Evolutionary conservation across 768 basidiomycete genomes (phyloP).

Genomic region (Hygrophorus pudorinus): DNA sequence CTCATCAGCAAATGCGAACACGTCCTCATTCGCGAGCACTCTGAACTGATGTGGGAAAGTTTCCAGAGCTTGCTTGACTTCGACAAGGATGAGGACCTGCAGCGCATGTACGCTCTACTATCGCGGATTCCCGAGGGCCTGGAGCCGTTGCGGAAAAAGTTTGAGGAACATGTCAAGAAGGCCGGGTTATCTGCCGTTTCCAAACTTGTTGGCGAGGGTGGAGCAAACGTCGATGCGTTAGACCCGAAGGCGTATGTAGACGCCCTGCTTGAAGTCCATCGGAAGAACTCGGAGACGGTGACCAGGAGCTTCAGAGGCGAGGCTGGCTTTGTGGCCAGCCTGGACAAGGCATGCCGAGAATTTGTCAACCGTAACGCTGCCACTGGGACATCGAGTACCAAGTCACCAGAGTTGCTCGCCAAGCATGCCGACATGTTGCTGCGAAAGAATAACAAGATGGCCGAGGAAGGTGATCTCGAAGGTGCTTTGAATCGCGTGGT

Average conservation of each 20-base stretch:
- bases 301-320: slow-evolving; percentile 85
- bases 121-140: slow-evolving; percentile 85
- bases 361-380: slow-evolving; percentile 92
- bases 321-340: slow-evolving; percentile 84
- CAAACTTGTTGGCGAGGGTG: slow-evolving; percentile 55
- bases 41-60: slow-evolving; percentile 81
- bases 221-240: slow-evolving; percentile 45
- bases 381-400: slow-evolving; percentile 75
- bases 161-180: slow-evolving; percentile 93
- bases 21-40: slow-evolving; percentile 82
- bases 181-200: slow-evolving; percentile 77
- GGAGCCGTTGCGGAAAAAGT: slow-evolving; percentile 83
- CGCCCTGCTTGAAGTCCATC: slow-evolving; percentile 82
- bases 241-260: slow-evolving; percentile 96
- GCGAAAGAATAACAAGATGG: slow-evolving; percentile 91
- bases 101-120: slow-evolving; percentile 90
- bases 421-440: slow-evolving; percentile 86
- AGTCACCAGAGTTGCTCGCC: slow-evolving; percentile 87
- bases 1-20: slow-evolving; percentile 81
- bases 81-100: slow-evolving; percentile 91
- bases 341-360: slow-evolving; percentile 92
- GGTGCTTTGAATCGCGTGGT: slow-evolving; percentile 86
- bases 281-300: slow-evolving; percentile 86
- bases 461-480: slow-evolving; percentile 87
- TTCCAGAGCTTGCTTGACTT: slow-evolving; percentile 86